Percentiles rank a stretch among this genome's conserved stretches.
Evolutionary conservation across 2,329 filamentous ascomycete species (phyloP).

Genomic region (Thelonectria olida): DNA sequence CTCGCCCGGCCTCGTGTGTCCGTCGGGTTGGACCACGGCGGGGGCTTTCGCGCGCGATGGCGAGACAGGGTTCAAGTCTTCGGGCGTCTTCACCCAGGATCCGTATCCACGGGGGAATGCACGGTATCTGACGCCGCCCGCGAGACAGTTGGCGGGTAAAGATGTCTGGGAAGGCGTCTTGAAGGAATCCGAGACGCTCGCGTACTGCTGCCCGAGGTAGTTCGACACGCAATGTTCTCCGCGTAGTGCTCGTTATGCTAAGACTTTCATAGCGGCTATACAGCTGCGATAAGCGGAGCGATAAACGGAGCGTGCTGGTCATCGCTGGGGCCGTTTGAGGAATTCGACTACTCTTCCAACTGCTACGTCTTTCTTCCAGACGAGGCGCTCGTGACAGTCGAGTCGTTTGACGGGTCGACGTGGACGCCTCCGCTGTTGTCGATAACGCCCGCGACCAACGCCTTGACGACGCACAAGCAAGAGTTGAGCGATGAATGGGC

Average conservation of each 20-base stretch:
- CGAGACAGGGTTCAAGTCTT: not conserved
- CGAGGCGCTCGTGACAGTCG: not conserved
- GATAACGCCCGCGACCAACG: not conserved
- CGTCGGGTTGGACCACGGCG: constrained; percentile 36
- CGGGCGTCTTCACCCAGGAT: constrained; percentile 25
- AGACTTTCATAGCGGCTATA: too few species aligned
- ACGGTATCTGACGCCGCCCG: too few species aligned
- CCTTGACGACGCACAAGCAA: not conserved
- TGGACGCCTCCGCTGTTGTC: constrained; percentile 17
- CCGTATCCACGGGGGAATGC: not conserved
- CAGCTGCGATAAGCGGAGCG: too few species aligned
- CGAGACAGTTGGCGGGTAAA: too few species aligned
- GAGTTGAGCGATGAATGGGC: not conserved
- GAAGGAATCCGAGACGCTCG: constrained; percentile 29
- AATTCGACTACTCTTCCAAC: constrained; percentile 12
- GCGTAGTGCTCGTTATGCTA: too few species aligned
- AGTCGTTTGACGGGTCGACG: constrained; percentile 21
- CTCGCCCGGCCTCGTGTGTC: constrained; percentile 38
- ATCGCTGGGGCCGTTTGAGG: constrained; percentile 4
- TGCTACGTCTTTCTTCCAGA: not conserved
- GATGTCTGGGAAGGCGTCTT: constrained; percentile 9
- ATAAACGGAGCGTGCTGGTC: constrained; percentile 21
- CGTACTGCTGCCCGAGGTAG: constrained; percentile 37
- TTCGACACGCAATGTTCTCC: not conserved
- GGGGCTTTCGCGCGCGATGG: constrained; percentile 23